A percentile compares a stretch with the other conserved stretches of the same genome.
Conservation (phyloP, 2,329 filamentous ascomycete species). For the Stenocarpella maydis region DNA sequence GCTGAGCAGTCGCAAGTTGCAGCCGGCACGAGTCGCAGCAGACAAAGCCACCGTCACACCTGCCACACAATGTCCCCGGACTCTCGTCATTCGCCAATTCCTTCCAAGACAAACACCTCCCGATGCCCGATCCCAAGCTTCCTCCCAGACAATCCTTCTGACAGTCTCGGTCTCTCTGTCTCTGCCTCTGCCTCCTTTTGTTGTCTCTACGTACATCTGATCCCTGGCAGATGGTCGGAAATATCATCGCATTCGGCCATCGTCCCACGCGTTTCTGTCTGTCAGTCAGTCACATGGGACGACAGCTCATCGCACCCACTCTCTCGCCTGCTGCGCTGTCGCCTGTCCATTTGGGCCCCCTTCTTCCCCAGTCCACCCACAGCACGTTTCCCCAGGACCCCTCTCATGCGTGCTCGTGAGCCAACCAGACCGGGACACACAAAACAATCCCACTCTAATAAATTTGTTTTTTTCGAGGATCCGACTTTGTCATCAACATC, state of each 20-base stretch:
- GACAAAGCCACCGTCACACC: too few species aligned
- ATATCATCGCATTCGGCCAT: background rate
- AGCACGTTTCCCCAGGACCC: background rate
- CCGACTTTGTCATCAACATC: background rate
- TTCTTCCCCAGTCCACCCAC: background rate
- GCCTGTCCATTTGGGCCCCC: background rate
- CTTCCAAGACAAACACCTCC: background rate
- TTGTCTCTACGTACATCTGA: too few species aligned
- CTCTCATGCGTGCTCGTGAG: background rate
- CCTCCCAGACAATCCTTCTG: background rate
- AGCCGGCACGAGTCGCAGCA: too few species aligned
- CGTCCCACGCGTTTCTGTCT: background rate
- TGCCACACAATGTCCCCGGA: slow-evolving; percentile 3
- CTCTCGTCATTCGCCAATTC: slow-evolving; percentile 32
- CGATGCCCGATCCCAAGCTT: background rate
- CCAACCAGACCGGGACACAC: slow-evolving; percentile 21
- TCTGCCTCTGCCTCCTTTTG: too few species aligned
- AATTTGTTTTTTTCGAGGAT: background rate
- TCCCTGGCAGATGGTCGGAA: too few species aligned
- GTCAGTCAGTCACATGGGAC: background rate
- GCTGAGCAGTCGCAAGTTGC: background rate
- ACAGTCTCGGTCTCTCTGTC: too few species aligned
- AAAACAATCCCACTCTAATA: background rate
- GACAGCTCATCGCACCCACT: slow-evolving; percentile 25
- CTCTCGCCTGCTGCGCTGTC: slow-evolving; percentile 17